A percentile compares a stretch with the other conserved stretches of the same genome.
Evolutionary conservation across 2,329 filamentous ascomycete genomes (phyloP).

Genomic region (Beauveria rudraprayagi): DNA sequence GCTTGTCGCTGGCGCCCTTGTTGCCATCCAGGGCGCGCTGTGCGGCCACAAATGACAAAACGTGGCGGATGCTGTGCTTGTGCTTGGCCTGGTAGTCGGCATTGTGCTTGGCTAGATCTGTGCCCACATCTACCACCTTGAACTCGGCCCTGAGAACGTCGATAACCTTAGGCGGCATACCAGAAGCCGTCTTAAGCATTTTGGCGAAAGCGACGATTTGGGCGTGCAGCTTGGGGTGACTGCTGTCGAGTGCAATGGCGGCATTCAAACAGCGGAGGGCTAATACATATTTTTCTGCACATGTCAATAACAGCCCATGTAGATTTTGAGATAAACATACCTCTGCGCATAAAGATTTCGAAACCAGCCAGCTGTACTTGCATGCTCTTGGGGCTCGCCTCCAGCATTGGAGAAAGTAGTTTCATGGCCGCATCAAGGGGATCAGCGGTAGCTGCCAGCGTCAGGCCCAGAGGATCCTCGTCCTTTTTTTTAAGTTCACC

Average conservation of each 20-base stretch:
- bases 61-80: slow-evolving; percentile 52
- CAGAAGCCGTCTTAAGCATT: slow-evolving; percentile 48
- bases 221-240: slow-evolving; percentile 66
- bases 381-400: slow-evolving; percentile 72
- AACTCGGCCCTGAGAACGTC: slow-evolving; percentile 65
- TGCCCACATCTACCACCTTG: slow-evolving; percentile 45
- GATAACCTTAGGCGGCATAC: slow-evolving; percentile 53
- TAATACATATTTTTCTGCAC: slow-evolving; percentile 72
- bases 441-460: slow-evolving; percentile 71
- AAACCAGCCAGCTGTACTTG: slow-evolving; percentile 81
- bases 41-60: slow-evolving; percentile 55
- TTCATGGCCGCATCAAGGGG: slow-evolving; percentile 83
- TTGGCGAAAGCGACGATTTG: slow-evolving; percentile 64
- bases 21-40: slow-evolving; percentile 52
- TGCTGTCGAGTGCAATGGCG: slow-evolving; percentile 58
- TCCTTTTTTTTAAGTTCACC: slow-evolving; percentile 78
- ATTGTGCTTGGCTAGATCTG: slow-evolving; percentile 56
- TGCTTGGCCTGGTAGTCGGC: slow-evolving; percentile 56
- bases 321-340: slow-evolving; percentile 44
- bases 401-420: slow-evolving; percentile 72
- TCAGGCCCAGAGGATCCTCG: slow-evolving; percentile 74
- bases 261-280: slow-evolving; percentile 80
- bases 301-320: slow-evolving; percentile 4
- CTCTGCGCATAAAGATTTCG: slow-evolving; percentile 76
- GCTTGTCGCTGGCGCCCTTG: slow-evolving; percentile 49